A percentile compares a stretch with the other conserved stretches of the same genome.
Conservation (phyloP, 164 flowering plant genomes). For the Vitis rupestris region DNA sequence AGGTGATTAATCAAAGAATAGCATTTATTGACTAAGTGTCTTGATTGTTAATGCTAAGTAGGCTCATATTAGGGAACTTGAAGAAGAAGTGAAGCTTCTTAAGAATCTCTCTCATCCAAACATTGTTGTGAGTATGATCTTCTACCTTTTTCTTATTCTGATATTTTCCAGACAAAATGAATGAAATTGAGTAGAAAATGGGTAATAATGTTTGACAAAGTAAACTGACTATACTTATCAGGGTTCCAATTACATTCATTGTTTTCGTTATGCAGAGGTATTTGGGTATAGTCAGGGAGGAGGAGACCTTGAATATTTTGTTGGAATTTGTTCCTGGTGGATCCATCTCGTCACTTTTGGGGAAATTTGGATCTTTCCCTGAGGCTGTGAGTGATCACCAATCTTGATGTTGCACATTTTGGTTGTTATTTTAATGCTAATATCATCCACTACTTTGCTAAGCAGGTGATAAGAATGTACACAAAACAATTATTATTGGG, state of each 20-base stretch:
- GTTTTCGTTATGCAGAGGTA: slow-evolving; percentile 63
- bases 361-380: slow-evolving; percentile 94
- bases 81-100: slow-evolving; percentile 94
- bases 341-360: slow-evolving; percentile 90
- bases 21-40: not conserved
- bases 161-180: not conserved
- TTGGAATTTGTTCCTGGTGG: slow-evolving; percentile 99
- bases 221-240: not conserved
- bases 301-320: slow-evolving; percentile 77
- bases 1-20: not conserved
- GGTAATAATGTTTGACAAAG: not conserved
- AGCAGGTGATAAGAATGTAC: slow-evolving; percentile 85
- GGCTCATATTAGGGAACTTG: slow-evolving; percentile 89
- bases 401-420: not conserved
- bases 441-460: slow-evolving; percentile 2
- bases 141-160: not conserved
- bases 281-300: slow-evolving; percentile 92
- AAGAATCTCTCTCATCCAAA: slow-evolving; percentile 90
- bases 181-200: not conserved
- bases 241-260: slow-evolving; percentile 9
- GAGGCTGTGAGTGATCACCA: slow-evolving; percentile 72
- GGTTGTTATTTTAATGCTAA: slow-evolving; percentile 3
- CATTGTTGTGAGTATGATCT: slow-evolving; percentile 71
- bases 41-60: slow-evolving; percentile 19
- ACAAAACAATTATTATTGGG: slow-evolving; percentile 88